Percentiles rank a stretch among this genome's conserved stretches.
Evolutionary conservation across 495 filamentous ascomycete species (phyloP).

Genomic region (Sabuloglossum arenarium): DNA sequence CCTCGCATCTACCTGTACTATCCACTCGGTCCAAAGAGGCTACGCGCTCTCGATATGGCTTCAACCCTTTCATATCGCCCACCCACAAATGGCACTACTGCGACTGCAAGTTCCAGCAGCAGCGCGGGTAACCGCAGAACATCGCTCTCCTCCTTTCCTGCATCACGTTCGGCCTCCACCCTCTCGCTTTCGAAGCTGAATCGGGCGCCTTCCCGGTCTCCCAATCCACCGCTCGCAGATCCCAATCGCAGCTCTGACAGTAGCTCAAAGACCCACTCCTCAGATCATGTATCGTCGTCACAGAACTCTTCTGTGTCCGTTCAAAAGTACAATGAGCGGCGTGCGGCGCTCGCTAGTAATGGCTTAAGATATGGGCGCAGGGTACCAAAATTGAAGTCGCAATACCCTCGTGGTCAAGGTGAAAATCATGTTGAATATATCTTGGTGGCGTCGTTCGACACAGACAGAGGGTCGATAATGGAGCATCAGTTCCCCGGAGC

Average conservation of each 20-base stretch:
- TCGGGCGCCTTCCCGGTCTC: background rate
- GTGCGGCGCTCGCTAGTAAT: background rate
- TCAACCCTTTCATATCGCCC: background rate
- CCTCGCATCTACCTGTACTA: background rate
- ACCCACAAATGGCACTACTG: background rate
- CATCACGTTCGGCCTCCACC: background rate
- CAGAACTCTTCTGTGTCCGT: slow-evolving; percentile 1
- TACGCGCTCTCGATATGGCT: background rate
- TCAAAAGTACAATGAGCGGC: background rate
- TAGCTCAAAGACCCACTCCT: slow-evolving; percentile 3
- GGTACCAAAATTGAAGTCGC: slow-evolving; percentile 42
- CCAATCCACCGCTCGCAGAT: background rate
- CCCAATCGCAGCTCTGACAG: slow-evolving; percentile 4
- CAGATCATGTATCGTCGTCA: background rate
- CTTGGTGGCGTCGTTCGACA: slow-evolving; percentile 93
- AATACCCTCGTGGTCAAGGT: slow-evolving; percentile 57
- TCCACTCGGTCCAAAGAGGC: background rate
- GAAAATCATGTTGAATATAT: slow-evolving; percentile 99
- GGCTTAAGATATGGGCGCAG: slow-evolving; percentile 1
- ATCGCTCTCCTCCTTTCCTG: slow-evolving; percentile 2
- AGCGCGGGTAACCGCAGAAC: background rate
- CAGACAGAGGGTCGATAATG: slow-evolving; percentile 91
- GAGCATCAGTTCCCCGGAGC: slow-evolving; percentile 90
- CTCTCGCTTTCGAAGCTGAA: background rate
- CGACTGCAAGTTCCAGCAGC: background rate